Conservation (phyloP, 2,329 filamentous ascomycete genomes). For the Lachnellula suecica region DNA sequence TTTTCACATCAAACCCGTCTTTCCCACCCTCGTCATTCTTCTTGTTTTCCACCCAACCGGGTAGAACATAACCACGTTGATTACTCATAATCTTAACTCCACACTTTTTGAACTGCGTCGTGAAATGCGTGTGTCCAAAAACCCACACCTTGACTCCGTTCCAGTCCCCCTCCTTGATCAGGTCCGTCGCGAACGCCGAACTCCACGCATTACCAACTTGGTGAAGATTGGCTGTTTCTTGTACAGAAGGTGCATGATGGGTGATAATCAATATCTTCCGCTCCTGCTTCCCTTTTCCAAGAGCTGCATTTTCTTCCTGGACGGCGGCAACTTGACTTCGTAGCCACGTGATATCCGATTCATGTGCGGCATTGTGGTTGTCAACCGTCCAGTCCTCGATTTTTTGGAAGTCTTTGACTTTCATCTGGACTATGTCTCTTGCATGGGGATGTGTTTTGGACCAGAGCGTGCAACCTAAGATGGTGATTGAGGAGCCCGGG, state of each 20-base stretch:
- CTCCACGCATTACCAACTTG: conserved; percentile 36
- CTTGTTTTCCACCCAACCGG: not conserved
- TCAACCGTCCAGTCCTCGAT: conserved; percentile 14
- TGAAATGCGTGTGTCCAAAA: conserved; percentile 45
- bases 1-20: not conserved
- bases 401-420: conserved; percentile 13
- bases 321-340: conserved; percentile 34
- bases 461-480: conserved; percentile 50
- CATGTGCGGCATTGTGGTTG: conserved; percentile 6
- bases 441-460: conserved; percentile 42
- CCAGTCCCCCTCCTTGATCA: conserved; percentile 31
- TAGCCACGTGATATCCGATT: conserved; percentile 37
- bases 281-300: conserved; percentile 30
- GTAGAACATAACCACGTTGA: conserved; percentile 40
- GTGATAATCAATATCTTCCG: conserved; percentile 39
- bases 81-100: conserved; percentile 39
- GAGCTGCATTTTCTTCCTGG: conserved; percentile 5
- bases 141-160: conserved; percentile 39
- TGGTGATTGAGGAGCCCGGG: conserved; percentile 36
- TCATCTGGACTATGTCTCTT: conserved; percentile 16
- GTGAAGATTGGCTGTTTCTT: conserved; percentile 45
- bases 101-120: conserved; percentile 38
- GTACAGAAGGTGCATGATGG: conserved; percentile 42
- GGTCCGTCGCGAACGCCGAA: conserved; percentile 53
- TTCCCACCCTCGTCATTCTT: not conserved